A percentile compares a stretch with the other conserved stretches of the same genome.
These are phyloP conservation scores for Tulasnella sp. DNA, from an alignment of 768 basidiomycete species.

Conservation along the genomic window DNA sequence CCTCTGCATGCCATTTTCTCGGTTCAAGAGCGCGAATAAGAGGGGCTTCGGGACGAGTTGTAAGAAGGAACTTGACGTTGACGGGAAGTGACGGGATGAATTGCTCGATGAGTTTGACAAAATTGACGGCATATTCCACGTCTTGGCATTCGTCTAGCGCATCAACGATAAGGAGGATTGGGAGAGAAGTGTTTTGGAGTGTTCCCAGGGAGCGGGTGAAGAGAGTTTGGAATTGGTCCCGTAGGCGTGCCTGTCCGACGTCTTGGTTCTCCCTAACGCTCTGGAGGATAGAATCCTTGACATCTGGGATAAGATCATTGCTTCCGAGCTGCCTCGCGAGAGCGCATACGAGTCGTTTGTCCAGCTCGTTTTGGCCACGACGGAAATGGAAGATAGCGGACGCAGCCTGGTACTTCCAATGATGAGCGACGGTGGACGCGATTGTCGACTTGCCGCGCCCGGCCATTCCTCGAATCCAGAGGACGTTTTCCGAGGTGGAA, in stretches of 20 bases:
- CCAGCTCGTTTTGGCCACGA: background rate
- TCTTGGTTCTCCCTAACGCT: background rate
- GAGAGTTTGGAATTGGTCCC: background rate
- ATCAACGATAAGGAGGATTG: background rate
- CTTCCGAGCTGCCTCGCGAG: background rate
- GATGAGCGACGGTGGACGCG: background rate
- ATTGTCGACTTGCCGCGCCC: background rate
- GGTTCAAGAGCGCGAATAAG: background rate
- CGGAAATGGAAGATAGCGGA: background rate
- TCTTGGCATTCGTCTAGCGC: background rate
- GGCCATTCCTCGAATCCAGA: background rate
- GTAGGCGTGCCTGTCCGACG: background rate
- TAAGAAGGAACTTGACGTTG: background rate
- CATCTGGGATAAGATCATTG: background rate
- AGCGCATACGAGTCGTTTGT: background rate
- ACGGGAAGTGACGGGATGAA: background rate
- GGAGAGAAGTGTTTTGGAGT: background rate
- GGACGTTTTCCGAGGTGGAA: background rate
- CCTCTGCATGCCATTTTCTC: background rate
- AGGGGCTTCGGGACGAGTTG: background rate
- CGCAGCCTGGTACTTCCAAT: background rate
- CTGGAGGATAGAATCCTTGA: background rate
- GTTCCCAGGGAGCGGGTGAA: background rate
- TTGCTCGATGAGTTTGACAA: background rate
- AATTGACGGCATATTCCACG: background rate